phyloP scores from a whole-genome alignment of 148 eudicot species.

The Nyssa sinensis region DNA sequence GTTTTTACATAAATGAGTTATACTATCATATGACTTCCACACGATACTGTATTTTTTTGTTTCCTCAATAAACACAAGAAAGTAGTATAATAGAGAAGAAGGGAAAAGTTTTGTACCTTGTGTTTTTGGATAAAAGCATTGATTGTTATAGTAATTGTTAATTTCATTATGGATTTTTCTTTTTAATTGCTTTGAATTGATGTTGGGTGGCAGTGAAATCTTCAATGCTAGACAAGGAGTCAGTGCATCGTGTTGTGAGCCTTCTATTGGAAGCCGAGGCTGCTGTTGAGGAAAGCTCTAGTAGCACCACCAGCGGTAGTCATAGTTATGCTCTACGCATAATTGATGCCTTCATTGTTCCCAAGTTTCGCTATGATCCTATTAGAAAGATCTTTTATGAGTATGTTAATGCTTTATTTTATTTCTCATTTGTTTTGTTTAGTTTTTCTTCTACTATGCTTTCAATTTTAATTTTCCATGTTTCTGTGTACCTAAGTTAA shows the following conservation, averaged over 20 bases:
- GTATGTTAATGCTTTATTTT: constrained; percentile 26
- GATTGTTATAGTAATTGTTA: no score
- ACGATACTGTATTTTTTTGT: no score
- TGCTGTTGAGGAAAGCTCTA: constrained; percentile 41
- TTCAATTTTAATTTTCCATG: neutral
- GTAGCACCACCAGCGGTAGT: constrained; percentile 8
- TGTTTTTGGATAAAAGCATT: no score
- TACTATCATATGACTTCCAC: no score
- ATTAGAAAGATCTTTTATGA: constrained; percentile 58
- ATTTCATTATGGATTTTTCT: neutral
- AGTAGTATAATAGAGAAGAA: no score
- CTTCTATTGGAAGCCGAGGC: constrained; percentile 53
- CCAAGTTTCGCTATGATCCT: constrained; percentile 71
- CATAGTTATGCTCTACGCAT: constrained; percentile 43
- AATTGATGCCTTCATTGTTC: constrained; percentile 63
- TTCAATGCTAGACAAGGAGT: constrained; percentile 70
- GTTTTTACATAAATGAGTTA: no score
- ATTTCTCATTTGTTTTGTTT: neutral
- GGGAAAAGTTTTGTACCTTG: no score
- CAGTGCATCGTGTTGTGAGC: constrained; percentile 49
- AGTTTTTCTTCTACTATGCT: no score
- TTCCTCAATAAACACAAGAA: no score
- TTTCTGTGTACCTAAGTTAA: neutral
- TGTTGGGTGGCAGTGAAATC: constrained; percentile 83
- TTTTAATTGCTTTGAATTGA: no score